phyloP scores from a whole-genome alignment of 192 early-diverging fungal genomes.

The Backusella psychrophila region DNA sequence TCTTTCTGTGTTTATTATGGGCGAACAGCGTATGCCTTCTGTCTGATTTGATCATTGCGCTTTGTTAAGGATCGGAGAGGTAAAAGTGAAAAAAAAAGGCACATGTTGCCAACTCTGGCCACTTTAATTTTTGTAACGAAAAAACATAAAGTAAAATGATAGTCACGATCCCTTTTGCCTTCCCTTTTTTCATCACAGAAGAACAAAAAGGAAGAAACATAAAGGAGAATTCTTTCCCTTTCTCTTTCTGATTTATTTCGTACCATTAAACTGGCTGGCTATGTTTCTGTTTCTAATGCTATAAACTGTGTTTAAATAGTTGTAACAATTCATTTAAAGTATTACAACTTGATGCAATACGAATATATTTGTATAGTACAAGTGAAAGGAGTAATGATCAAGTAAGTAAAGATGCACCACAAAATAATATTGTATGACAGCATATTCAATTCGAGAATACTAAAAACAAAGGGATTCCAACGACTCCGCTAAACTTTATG shows the following conservation, averaged over 20 bases:
- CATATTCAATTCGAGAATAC: not conserved
- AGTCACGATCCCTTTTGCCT: no score
- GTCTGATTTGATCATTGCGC: not conserved
- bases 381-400: not conserved
- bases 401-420: not conserved
- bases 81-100: not conserved
- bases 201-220: not conserved
- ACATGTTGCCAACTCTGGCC: no score
- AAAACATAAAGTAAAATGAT: not conserved
- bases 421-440: not conserved
- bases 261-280: not conserved
- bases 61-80: not conserved
- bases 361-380: not conserved
- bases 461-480: not conserved
- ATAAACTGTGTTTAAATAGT: not conserved
- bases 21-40: not conserved
- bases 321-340: no score
- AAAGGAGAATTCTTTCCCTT: not conserved
- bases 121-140: not conserved
- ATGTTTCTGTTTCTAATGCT: not conserved
- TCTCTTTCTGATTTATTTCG: not conserved
- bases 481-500: no score
- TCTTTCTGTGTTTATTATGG: slow-evolving; percentile 1
- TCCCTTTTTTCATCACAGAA: no score
- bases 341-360: no score